Conservation (phyloP, 2,329 filamentous ascomycete genomes). For the Rosellinia necatrix region DNA sequence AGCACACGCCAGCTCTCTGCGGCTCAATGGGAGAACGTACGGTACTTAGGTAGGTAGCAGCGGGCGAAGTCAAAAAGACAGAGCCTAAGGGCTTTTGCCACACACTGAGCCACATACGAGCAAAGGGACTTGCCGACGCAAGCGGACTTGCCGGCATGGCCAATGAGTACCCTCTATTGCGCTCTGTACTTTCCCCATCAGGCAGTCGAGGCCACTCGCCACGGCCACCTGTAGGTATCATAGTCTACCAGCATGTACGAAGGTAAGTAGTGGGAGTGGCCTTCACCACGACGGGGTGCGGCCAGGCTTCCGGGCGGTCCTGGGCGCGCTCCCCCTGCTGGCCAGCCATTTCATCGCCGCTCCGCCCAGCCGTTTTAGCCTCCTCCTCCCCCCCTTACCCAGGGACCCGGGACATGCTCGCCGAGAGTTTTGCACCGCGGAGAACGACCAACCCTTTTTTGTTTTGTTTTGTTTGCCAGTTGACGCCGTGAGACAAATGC, state of each 20-base stretch:
- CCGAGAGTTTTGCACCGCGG: neutral
- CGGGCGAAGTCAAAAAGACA: neutral
- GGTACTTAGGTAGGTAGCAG: neutral
- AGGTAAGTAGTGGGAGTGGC: too few species aligned
- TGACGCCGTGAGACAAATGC: constrained; percentile 1
- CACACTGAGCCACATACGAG: constrained; percentile 27
- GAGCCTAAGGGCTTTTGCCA: constrained; percentile 18
- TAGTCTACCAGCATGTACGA: too few species aligned
- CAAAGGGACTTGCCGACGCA: constrained; percentile 28
- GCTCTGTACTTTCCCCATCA: constrained; percentile 35
- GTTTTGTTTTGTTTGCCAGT: too few species aligned
- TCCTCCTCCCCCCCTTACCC: neutral
- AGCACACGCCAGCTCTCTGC: constrained; percentile 10
- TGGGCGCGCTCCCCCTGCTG: too few species aligned
- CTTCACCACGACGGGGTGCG: too few species aligned
- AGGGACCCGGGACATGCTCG: neutral
- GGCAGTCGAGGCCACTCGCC: constrained; percentile 35
- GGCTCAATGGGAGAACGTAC: constrained; percentile 8
- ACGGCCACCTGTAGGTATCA: constrained; percentile 30
- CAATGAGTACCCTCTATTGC: constrained; percentile 33
- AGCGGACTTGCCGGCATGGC: constrained; percentile 19
- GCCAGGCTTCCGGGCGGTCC: too few species aligned
- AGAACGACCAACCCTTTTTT: too few species aligned
- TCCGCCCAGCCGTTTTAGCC: too few species aligned
- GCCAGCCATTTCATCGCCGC: too few species aligned